These are phyloP conservation scores for Eleusine indica DNA, from an alignment of 176 grass and related monocot species.

Conservation along the genomic window DNA sequence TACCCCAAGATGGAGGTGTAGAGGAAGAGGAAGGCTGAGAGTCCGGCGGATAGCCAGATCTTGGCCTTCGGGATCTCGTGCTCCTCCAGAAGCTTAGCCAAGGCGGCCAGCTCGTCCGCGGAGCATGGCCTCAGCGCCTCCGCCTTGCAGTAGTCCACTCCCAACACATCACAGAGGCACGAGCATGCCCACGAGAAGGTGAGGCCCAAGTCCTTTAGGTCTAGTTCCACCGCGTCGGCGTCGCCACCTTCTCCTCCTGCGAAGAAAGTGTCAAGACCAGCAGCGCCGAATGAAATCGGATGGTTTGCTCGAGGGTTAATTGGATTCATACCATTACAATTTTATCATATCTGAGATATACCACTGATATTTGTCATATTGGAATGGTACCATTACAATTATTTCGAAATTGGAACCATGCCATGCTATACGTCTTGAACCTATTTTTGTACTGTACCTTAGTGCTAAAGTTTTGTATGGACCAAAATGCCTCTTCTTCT, in stretches of 20 bases:
- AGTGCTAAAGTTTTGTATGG: too few relatives aligned
- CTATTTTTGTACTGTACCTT: too few relatives aligned
- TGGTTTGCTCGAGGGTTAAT: background rate
- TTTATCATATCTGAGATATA: too few relatives aligned
- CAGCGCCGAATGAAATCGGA: background rate
- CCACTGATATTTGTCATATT: too few relatives aligned
- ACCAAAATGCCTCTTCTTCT: too few relatives aligned
- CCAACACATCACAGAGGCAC: conserved; percentile 46
- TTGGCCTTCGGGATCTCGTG: conserved; percentile 65
- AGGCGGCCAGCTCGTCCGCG: conserved; percentile 30
- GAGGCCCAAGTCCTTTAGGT: conserved; percentile 64
- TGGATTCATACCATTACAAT: too few relatives aligned
- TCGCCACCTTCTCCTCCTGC: conserved; percentile 17
- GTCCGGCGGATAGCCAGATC: conserved; percentile 65
- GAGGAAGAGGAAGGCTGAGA: conserved; percentile 77
- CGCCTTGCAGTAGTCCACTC: conserved; percentile 3
- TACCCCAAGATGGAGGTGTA: conserved; percentile 83
- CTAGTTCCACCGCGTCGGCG: conserved; percentile 49
- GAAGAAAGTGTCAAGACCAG: background rate
- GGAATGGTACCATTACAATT: too few relatives aligned
- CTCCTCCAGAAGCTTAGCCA: conserved; percentile 48
- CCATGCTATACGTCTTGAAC: too few relatives aligned
- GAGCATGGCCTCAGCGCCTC: conserved; percentile 41
- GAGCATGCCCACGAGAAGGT: conserved; percentile 69
- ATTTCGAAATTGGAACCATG: too few relatives aligned